Evolutionary conservation across 768 basidiomycete species (phyloP), one percentile per base, ranked within the genome.

Genomic region (Epithele typhae): DNA sequence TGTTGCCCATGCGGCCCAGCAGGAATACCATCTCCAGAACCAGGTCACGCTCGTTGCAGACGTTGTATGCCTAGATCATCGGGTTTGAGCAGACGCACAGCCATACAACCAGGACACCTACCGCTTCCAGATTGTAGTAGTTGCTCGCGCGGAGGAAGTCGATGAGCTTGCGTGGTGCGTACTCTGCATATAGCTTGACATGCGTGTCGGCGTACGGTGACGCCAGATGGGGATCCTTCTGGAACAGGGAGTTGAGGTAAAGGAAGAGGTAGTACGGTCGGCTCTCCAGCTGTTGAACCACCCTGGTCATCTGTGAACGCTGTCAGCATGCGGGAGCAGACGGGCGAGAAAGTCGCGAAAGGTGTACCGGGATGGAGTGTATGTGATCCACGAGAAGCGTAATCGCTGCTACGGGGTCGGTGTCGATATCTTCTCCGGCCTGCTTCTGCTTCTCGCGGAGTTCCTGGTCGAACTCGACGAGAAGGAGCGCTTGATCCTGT

Each of bases 1-100:
- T 96, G 66, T 97, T 91, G 8, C 96, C 96, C 94, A 98, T 97
- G 23, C 91, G 80, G 0, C 95, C 96, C 1, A 98, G 80, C 0
- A 98, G 75, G 69, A 95, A 99, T 15, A 99, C 95, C 92, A 96
- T 95, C 68, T 98, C 96, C 0, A 82, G 82, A 0, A 99, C 93
- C 23, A 92, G 74, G 60, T 94, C 92, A 18, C 83, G 80, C 42
- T 82, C 80, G 58, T 83, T 81, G 63, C 93, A 97, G 19, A 92
- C 81, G 39, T 76, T 72, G 62, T 92, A 97, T 14, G 94, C 94
- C 87, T 93, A 15, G 15, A 36, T 39, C 24, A 47, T 14, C 9
- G 25, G 4, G 17, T 2, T 14, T 19, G 2, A 12, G 23, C 17
- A 34, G 2, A 37, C 23, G 35, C 17, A 24, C 36, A 37, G 38